Conservation (phyloP, 176 grass and related monocot genomes). For the Guadua angustifolia region DNA sequence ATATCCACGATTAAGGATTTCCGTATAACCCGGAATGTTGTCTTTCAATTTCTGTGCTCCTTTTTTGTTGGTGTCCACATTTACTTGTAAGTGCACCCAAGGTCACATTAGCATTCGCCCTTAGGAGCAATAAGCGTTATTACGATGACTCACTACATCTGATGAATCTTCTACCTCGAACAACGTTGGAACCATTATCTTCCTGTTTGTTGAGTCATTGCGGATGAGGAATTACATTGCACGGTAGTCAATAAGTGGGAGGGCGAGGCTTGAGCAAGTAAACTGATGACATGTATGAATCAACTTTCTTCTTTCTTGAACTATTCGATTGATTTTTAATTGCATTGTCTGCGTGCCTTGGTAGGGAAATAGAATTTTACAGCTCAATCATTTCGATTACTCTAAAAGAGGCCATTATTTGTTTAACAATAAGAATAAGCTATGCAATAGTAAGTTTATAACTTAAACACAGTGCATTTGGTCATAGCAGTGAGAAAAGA, state of each 20-base stretch:
- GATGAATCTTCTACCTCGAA: constrained; percentile 59
- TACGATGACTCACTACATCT: constrained; percentile 61
- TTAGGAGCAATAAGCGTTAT: too few species aligned
- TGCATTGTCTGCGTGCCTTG: constrained; percentile 92
- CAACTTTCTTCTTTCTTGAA: constrained; percentile 95
- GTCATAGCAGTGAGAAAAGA: background rate
- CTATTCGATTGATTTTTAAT: constrained; percentile 99
- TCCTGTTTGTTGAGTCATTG: constrained; percentile 50
- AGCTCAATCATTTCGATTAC: constrained; percentile 22
- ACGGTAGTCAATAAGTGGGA: constrained; percentile 61
- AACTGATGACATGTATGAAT: constrained; percentile 76
- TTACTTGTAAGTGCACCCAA: too few species aligned
- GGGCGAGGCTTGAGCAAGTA: constrained; percentile 65
- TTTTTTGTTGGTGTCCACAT: too few species aligned
- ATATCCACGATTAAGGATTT: too few species aligned
- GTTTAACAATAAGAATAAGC: background rate
- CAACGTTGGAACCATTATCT: constrained; percentile 42
- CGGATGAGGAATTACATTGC: constrained; percentile 48
- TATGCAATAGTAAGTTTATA: background rate
- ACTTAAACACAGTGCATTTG: constrained; percentile 11
- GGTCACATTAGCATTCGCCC: too few species aligned
- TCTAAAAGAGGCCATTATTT: constrained; percentile 33
- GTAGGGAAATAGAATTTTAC: constrained; percentile 40
- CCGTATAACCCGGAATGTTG: too few species aligned
- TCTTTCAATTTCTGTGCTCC: too few species aligned